Evolutionary conservation across 2,329 filamentous ascomycete genomes (phyloP).

Genomic region (Rugonectria rugulosa): DNA sequence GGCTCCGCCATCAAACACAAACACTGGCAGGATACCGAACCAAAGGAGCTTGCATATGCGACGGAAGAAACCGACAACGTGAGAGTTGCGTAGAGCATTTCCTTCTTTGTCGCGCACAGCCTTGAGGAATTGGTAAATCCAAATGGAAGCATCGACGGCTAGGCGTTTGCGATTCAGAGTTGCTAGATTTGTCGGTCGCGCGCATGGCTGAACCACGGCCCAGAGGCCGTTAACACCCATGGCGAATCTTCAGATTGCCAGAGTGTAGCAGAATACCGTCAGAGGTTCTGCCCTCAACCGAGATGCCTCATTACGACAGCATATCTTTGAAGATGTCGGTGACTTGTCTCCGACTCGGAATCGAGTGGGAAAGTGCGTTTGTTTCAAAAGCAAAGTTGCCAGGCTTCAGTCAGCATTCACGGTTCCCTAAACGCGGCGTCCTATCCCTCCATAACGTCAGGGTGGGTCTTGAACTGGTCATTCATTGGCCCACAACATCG

Average conservation of each 20-base stretch:
- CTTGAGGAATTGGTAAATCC: slow-evolving; percentile 99
- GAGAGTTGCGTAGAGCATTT: slow-evolving; percentile 93
- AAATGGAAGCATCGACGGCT: slow-evolving; percentile 97
- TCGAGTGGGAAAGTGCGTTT: background rate
- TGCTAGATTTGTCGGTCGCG: slow-evolving; percentile 93
- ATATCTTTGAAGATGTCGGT: background rate
- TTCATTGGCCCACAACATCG: slow-evolving; percentile 19
- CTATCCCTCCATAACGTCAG: slow-evolving; percentile 36
- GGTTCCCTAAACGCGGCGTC: no score
- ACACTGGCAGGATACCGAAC: slow-evolving; percentile 95
- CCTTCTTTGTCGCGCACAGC: slow-evolving; percentile 98
- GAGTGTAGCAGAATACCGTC: background rate
- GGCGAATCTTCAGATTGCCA: slow-evolving; percentile 30
- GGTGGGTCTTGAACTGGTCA: slow-evolving; percentile 22
- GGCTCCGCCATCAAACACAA: slow-evolving; percentile 97
- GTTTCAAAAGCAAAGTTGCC: background rate
- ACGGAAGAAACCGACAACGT: slow-evolving; percentile 97
- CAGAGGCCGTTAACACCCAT: slow-evolving; percentile 99
- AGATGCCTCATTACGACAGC: background rate
- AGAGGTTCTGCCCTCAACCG: slow-evolving; percentile 33
- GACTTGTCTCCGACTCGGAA: background rate
- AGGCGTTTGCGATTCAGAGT: slow-evolving; percentile 96
- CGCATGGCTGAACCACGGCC: slow-evolving; percentile 94
- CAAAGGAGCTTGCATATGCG: slow-evolving; percentile 97
- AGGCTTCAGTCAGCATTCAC: slow-evolving; percentile 13